These are phyloP conservation scores for Cymbopogon flexuosus DNA, from an alignment of 202 grass and related monocot species.

Conservation along the genomic window DNA sequence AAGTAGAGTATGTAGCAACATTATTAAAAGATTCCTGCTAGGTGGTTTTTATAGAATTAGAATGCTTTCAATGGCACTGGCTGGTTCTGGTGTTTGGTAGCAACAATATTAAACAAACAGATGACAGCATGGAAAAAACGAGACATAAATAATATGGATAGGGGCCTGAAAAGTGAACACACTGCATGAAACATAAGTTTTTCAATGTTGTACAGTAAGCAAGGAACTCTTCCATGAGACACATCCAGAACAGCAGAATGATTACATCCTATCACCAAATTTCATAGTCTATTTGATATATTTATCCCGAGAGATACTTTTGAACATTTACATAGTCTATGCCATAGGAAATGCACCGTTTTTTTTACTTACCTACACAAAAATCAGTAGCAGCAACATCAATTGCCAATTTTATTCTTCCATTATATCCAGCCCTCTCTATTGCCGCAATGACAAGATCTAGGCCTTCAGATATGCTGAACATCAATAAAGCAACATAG, in stretches of 20 bases:
- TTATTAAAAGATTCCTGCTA: constrained; percentile 14
- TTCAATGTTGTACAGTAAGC: too few species aligned
- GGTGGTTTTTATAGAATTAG: neutral
- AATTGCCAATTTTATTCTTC: constrained; percentile 83
- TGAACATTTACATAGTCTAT: neutral
- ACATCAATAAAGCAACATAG: constrained; percentile 16
- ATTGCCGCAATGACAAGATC: constrained; percentile 91
- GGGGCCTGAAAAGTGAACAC: neutral
- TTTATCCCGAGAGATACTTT: neutral
- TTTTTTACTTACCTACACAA: constrained; percentile 62
- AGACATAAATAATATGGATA: neutral
- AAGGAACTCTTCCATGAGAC: neutral
- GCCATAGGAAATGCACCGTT: neutral
- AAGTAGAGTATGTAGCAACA: constrained; percentile 8
- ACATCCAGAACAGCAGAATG: neutral
- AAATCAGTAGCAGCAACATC: constrained; percentile 85
- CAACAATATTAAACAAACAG: neutral
- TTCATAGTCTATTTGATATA: neutral
- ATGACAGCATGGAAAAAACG: neutral
- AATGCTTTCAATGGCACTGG: constrained; percentile 1
- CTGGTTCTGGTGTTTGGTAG: neutral
- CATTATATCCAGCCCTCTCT: constrained; percentile 85
- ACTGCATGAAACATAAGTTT: neutral
- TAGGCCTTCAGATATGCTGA: constrained; percentile 71
- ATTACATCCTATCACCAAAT: neutral